Evolutionary conservation across 2,329 filamentous ascomycete species (phyloP), one percentile per base, ranked within the genome.

Genomic region (Phaeomoniella chlamydospora): DNA sequence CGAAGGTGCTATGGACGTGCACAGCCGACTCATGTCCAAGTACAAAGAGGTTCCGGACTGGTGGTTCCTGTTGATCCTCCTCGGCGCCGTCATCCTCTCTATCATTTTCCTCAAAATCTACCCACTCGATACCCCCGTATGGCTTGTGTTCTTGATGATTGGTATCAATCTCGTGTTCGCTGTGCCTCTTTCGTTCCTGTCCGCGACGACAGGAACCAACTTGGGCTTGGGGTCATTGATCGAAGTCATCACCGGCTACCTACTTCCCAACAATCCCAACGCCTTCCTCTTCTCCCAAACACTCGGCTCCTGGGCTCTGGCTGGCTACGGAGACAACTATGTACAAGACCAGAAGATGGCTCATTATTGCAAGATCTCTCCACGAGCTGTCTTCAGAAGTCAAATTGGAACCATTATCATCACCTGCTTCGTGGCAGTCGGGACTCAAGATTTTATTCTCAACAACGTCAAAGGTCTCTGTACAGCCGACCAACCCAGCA

Each of bases 21-120:
- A 66, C 39, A 52, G 55, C 2, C 56, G 62, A 11, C 49, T 65
- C 18, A 64, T 65, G 54, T 46, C 47, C 4, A 37, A 41, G 3
- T 66, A 67, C 40, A 48, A 36, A 11, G 44, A 46, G 2, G 60
- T 62, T 2, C 63, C 64, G 0, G 56, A 55, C 51, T 68, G 58
- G 55, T 67, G 64, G 64, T 65, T 62, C 45, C 48, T 47, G 0
- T 45, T 45, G 3, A 48, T 66, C 15, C 51, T 60, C 0, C 57
- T 67, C 36, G 75, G 84, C 39, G 71, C 77, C 0, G 70, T 73
- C 38, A 55, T 65, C 5, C 82, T 80, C 51, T 63, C 75, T 5
- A 55, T 83, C 9, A n/a, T 26, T n/a, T 26, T 26, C 22, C 22
- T 26, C n/a, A 26, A 26, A n/a, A 26, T 26, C 22, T 67, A 61